These are phyloP conservation scores for Malassezia arunalokei DNA, from an alignment of 1,284 basidiomycete species.

Conservation along the genomic window DNA sequence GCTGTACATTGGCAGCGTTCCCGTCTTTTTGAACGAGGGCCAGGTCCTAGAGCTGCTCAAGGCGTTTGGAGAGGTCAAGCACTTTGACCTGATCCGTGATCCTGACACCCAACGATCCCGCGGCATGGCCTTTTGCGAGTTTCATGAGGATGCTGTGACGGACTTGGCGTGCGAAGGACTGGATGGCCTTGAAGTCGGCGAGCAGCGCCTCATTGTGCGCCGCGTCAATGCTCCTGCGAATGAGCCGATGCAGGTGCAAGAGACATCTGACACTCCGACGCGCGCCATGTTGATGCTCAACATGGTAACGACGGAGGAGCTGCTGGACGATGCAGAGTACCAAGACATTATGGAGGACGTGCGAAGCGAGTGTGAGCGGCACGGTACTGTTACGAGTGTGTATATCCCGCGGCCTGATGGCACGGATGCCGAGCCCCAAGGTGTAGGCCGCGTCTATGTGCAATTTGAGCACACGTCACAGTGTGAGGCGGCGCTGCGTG, in stretches of 20 bases:
- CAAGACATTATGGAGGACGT: constrained; percentile 87
- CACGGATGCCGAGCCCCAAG: constrained; percentile 58
- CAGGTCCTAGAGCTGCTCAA: constrained; percentile 95
- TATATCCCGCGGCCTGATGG: constrained; percentile 47
- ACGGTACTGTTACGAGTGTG: constrained; percentile 35
- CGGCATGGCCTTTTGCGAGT: constrained; percentile 99
- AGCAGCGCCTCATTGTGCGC: constrained; percentile 90
- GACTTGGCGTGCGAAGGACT: constrained; percentile 91
- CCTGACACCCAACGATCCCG: constrained; percentile 53
- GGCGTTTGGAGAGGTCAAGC: constrained; percentile 90
- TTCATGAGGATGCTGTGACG: constrained; percentile 74
- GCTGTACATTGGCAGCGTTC: constrained; percentile 90
- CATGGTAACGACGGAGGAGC: constrained; percentile 92
- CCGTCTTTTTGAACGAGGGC: constrained; percentile 86
- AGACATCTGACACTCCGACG: constrained; percentile 46
- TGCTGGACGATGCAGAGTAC: constrained; percentile 81
- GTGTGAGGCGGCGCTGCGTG: constrained; percentile 63
- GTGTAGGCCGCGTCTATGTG: constrained; percentile 87
- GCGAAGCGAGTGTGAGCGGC: constrained; percentile 59
- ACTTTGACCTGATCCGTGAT: constrained; percentile 95
- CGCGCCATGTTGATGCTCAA: constrained; percentile 92
- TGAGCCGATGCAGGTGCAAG: constrained; percentile 50
- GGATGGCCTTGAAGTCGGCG: constrained; percentile 94
- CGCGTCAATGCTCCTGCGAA: constrained; percentile 47
- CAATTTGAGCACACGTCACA: constrained; percentile 58